These are phyloP conservation scores for Gomphus bonarii DNA, from an alignment of 1,284 basidiomycete genomes.

Conservation along the genomic window DNA sequence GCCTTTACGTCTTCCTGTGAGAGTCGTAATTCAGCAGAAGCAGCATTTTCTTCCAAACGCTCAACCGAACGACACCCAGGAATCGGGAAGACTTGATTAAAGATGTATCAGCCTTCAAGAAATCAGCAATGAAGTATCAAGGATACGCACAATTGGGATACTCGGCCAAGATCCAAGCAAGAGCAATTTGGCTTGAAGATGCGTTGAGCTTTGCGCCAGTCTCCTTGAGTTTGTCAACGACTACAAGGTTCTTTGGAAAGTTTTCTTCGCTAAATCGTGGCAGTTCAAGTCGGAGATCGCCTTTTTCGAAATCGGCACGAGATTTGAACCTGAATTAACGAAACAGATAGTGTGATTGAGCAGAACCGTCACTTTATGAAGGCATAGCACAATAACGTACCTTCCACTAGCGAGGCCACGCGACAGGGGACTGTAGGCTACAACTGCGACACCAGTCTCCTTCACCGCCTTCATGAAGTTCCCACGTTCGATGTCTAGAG, in stretches of 20 bases:
- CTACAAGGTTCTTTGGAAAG: slow-evolving; percentile 45
- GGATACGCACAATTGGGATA: not conserved
- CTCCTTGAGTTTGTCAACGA: slow-evolving; percentile 36
- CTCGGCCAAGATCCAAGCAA: slow-evolving; percentile 61
- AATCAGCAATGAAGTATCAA: too few species aligned
- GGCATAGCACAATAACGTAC: too few species aligned
- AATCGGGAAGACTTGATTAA: slow-evolving; percentile 20
- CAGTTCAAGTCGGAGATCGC: slow-evolving; percentile 31
- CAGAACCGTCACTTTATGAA: too few species aligned
- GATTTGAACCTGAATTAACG: slow-evolving; percentile 26
- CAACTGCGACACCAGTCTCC: slow-evolving; percentile 41
- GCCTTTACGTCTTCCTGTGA: slow-evolving; percentile 26
- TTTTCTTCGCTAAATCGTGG: slow-evolving; percentile 27
- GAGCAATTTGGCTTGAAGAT: slow-evolving; percentile 42
- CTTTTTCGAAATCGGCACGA: slow-evolving; percentile 39
- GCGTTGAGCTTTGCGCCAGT: slow-evolving; percentile 32
- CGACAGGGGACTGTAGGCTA: slow-evolving; percentile 55
- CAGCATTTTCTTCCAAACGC: slow-evolving; percentile 33
- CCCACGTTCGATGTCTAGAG: slow-evolving; percentile 34
- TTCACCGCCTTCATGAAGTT: slow-evolving; percentile 34
- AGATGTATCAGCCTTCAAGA: too few species aligned
- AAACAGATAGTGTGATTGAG: not conserved
- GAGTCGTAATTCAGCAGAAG: slow-evolving; percentile 26
- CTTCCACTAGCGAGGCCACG: slow-evolving; percentile 52
- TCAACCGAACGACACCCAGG: not conserved